Base-by-base conservation (phyloP, 2,329 filamentous ascomycete species). In the Cladophialophora yegresii region DNA sequence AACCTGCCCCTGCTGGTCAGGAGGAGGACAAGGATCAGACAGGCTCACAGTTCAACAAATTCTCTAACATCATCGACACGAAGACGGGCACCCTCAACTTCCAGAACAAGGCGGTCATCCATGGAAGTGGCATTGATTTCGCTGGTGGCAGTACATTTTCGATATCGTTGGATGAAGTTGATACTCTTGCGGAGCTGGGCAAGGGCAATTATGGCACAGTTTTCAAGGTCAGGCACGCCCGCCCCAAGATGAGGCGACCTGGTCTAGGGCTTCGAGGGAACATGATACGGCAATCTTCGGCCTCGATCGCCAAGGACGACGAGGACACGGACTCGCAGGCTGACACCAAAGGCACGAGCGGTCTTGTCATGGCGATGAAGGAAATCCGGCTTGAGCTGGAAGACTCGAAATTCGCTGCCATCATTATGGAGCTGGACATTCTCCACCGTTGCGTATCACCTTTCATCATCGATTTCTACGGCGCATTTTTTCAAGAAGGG, bases 191-290 rank as follows among this genome's bases (percentile, higher is more conserved):
- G 67, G 95, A 99, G 79, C 81, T 99, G 12, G 95, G 95, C 54
- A 99, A 98, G 78, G 95, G 95, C 47, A 99, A 99, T 76, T 99
- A 99, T 73, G 95, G 95, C 65, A 98, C 93, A 1, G 95, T 99
- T 3, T 98, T 96, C 83, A 97, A 95, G 77, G 95, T 98, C 63
- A 87, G 89, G 72, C 95, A 99, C 78, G 87, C 90, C 62, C 88
- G 92, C 73, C 86, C 86, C 7, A 82, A 82, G 54, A 82, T 88
- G 75, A 81, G 86, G 60, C 82, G 82, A 73, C 82, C 83, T 8
- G 86, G 86, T 1, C 78, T 84, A 70, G 86, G 86, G 30, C 71
- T 88, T 62, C 81, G 84, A 54, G 86, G 86, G 22, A 87, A 86
- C 73, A 83, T 86, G 71, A 77, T 79, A 53, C 77, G 76, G 32